phyloP scores from a whole-genome alignment of 768 basidiomycete species.

The Lanmaoa rubissima region DNA sequence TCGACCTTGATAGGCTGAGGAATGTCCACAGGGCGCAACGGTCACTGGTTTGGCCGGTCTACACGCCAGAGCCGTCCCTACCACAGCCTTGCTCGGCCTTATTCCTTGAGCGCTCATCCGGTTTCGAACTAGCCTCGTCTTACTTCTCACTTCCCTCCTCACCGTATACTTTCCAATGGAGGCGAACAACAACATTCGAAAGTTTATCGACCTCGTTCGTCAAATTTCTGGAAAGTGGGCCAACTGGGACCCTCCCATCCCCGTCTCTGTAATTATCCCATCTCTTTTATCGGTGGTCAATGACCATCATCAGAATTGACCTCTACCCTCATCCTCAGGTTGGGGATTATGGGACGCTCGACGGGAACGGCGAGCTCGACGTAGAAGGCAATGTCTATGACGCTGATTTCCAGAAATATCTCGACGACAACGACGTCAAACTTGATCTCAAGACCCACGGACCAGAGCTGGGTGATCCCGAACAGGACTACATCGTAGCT shows the following conservation, averaged over 20 bases:
- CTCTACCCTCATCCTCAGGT: constrained; percentile 14
- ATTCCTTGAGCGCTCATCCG: background rate
- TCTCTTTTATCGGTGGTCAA: background rate
- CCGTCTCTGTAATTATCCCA: constrained; percentile 16
- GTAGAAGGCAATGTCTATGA: constrained; percentile 29
- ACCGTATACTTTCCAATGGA: background rate
- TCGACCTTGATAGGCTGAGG: background rate
- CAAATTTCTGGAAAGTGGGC: constrained; percentile 29
- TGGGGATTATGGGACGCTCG: constrained; percentile 30
- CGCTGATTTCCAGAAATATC: background rate
- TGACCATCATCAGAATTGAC: background rate
- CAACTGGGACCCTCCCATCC: constrained; percentile 33
- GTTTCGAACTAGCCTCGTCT: background rate
- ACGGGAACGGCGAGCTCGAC: constrained; percentile 6
- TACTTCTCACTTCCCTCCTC: background rate
- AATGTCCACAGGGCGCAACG: background rate
- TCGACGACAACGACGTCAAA: background rate
- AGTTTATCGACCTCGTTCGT: constrained; percentile 10
- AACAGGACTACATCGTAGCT: constrained; percentile 19
- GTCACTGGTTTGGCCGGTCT: background rate
- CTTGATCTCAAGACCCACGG: constrained; percentile 1
- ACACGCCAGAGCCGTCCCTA: background rate
- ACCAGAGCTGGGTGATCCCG: constrained; percentile 3
- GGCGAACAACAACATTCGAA: background rate
- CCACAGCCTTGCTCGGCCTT: background rate